These are phyloP conservation scores for Carex pumila DNA, from an alignment of 176 grass and related monocot genomes.

Conservation along the genomic window DNA sequence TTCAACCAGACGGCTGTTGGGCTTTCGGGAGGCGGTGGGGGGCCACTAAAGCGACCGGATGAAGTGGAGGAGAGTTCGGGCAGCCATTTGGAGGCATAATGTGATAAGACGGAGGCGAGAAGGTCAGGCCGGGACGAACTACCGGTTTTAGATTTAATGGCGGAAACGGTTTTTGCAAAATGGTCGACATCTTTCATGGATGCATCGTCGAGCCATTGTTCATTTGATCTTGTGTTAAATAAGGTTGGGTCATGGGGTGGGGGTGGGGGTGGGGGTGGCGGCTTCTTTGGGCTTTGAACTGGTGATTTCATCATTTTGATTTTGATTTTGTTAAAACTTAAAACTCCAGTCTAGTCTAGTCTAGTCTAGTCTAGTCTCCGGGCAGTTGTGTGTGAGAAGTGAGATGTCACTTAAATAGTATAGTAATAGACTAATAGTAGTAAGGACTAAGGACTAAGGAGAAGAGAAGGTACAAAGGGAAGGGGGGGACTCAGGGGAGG, in stretches of 20 bases:
- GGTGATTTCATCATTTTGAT: conserved; percentile 39
- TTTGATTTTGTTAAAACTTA: no score
- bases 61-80: conserved; percentile 59
- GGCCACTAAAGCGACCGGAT: conserved; percentile 26
- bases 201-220: conserved; percentile 52
- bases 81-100: conserved; percentile 88
- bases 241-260: not conserved
- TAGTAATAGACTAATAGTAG: no score
- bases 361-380: no score
- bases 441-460: no score
- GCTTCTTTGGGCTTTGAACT: conserved; percentile 38
- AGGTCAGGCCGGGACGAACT: conserved; percentile 42
- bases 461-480: no score
- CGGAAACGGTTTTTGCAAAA: conserved; percentile 65
- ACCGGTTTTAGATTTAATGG: conserved; percentile 47
- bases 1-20: conserved; percentile 82
- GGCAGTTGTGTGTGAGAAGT: no score
- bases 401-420: no score
- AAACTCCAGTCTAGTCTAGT: no score
- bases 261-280: not conserved
- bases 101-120: conserved; percentile 68
- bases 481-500: no score
- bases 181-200: conserved; percentile 64
- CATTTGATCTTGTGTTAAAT: conserved; percentile 15
- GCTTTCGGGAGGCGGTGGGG: conserved; percentile 57